Evolutionary conservation across 179 eudicot species (phyloP).

Genomic region (Corrigiola litoralis): DNA sequence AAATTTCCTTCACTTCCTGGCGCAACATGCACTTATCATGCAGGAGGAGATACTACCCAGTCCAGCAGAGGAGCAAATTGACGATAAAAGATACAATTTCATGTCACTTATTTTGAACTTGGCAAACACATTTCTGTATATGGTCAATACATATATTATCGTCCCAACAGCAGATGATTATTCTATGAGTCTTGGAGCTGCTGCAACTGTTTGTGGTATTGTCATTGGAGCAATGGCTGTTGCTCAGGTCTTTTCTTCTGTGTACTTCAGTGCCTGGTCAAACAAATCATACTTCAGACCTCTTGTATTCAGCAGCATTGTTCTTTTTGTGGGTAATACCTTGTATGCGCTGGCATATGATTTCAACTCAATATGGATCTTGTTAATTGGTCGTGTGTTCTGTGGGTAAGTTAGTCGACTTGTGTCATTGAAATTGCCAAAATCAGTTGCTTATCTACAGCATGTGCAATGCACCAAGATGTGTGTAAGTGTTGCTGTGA

Average conservation of each 20-base stretch:
- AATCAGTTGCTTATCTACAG: not conserved
- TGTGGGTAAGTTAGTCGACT: slow-evolving; percentile 57
- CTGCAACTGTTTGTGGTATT: slow-evolving; percentile 87
- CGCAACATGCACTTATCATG: slow-evolving; percentile 69
- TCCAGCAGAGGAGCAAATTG: slow-evolving; percentile 46
- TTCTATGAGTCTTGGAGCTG: slow-evolving; percentile 71
- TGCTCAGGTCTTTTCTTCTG: slow-evolving; percentile 76
- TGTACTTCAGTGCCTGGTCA: slow-evolving; percentile 84
- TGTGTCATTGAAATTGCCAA: not conserved
- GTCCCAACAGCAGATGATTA: slow-evolving; percentile 87
- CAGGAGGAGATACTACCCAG: slow-evolving; percentile 57
- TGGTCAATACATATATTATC: slow-evolving; percentile 81
- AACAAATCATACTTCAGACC: slow-evolving; percentile 71
- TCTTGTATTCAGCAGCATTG: slow-evolving; percentile 67
- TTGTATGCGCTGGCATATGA: slow-evolving; percentile 71
- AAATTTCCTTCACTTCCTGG: slow-evolving; percentile 61
- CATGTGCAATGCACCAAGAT: not conserved
- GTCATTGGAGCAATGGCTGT: slow-evolving; percentile 82
- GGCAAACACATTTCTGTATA: slow-evolving; percentile 67
- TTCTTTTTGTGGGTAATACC: slow-evolving; percentile 52
- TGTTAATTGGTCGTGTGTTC: slow-evolving; percentile 58
- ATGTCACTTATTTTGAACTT: slow-evolving; percentile 65
- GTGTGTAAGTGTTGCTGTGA: too few species aligned
- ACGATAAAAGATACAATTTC: slow-evolving; percentile 61
- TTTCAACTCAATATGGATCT: slow-evolving; percentile 54